These are phyloP conservation scores for Lichtheimia corymbifera DNA, from an alignment of 371 early-diverging fungal genomes.

Conservation along the genomic window DNA sequence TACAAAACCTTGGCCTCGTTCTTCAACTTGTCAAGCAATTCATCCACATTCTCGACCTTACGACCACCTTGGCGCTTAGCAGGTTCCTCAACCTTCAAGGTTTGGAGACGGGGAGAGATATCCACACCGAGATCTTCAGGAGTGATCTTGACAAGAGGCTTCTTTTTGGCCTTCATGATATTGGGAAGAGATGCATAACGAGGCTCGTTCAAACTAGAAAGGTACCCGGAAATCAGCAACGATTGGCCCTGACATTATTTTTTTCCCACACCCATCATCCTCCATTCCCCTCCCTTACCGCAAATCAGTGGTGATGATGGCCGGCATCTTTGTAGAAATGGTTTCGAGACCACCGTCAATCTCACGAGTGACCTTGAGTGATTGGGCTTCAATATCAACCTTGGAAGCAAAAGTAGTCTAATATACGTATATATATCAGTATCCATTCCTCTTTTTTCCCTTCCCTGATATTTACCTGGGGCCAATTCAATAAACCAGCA, in stretches of 20 bases:
- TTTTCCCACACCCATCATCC: not conserved
- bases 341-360: constrained; percentile 98
- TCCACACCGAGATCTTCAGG: constrained; percentile 88
- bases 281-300: constrained; percentile 55
- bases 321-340: constrained; percentile 82
- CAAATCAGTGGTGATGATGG: constrained; percentile 95
- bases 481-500: constrained; percentile 93
- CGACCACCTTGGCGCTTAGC: constrained; percentile 92
- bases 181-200: constrained; percentile 93
- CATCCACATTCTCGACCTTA: constrained; percentile 94
- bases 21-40: constrained; percentile 88
- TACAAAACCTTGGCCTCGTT: constrained; percentile 60
- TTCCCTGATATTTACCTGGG: constrained; percentile 80
- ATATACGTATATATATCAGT: not conserved
- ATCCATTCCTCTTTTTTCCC: not conserved
- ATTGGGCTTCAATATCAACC: constrained; percentile 77
- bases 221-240: not conserved
- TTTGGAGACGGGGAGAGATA: constrained; percentile 80
- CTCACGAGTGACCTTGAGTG: constrained; percentile 88
- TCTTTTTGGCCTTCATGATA: constrained; percentile 99
- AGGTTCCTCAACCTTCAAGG: constrained; percentile 91
- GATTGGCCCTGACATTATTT: not conserved
- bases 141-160: constrained; percentile 83
- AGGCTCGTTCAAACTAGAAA: constrained; percentile 88
- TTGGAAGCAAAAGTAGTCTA: constrained; percentile 97